Evolutionary conservation across 257 asterid genomes (phyloP), one percentile per base, ranked within the genome.

Genomic region (Rehmannia glutinosa): DNA sequence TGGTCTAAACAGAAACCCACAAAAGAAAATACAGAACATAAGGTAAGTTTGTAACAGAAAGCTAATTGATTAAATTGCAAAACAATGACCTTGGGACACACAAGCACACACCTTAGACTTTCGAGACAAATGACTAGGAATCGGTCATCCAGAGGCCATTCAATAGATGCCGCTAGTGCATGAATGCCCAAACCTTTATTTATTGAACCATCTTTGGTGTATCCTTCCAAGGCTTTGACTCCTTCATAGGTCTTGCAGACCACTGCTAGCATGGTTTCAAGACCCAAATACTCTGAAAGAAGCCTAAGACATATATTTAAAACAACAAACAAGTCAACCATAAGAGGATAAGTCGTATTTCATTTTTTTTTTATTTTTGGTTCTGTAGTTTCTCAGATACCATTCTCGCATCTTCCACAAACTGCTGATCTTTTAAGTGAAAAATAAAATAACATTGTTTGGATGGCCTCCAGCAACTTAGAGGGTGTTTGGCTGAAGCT

Each of bases 271-370:
- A 92, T 90, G 46, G 83, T 87, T 69, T 87, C 90, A 30, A 64
- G 76, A 54, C 97, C 97, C 88, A 92, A 74, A 78, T 80, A 92
- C 68, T 82, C 80, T 0, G 97, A 80, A 46, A 92, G 88, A 71
- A 83, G 74, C 75, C 98, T 92, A 23, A 43, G 30, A 68, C 66
- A 68, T 73, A 72, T 52, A 76, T 70, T 70, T 28, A 6, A 33
- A 69, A 69, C 16, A 66, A 41, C 12, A 59, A 59, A 77, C 45
- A 49, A 39, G 62, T 80, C 63, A 82, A 65, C n/a, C n/a, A 59
- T 21, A 71, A 23, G 41, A 67, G 30, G 46, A 63, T 41, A 61
- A 61, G 67, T 27, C 13, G 24, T 52, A 6, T 50, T 7, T 15
- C 3, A n/a, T n/a, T n/a, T 28, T 53, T 67, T 28, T 23, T 2